These are phyloP conservation scores for Pseudonectria buxi DNA, from an alignment of 2,329 filamentous ascomycete genomes.

Conservation along the genomic window DNA sequence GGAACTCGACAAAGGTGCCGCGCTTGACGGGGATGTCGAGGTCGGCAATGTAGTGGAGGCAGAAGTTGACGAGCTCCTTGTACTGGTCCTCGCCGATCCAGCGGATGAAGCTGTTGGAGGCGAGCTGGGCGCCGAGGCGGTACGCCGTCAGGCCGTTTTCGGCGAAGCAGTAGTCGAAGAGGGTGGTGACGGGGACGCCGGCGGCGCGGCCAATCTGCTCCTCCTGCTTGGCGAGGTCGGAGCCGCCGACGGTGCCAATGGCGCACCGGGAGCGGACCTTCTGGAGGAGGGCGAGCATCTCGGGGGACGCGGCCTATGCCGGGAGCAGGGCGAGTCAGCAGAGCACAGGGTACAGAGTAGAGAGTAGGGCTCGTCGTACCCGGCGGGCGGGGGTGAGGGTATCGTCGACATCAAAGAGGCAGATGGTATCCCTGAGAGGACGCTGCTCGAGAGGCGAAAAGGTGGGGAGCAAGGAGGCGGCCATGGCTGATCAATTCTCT, in stretches of 20 bases:
- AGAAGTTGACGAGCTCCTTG: conserved; percentile 69
- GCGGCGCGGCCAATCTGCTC: conserved; percentile 74
- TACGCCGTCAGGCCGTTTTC: conserved; percentile 94
- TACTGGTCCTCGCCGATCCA: conserved; percentile 82
- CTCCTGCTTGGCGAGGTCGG: conserved; percentile 87
- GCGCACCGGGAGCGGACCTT: conserved; percentile 79
- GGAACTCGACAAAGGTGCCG: conserved; percentile 81
- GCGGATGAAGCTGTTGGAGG: conserved; percentile 79
- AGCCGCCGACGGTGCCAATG: conserved; percentile 89
- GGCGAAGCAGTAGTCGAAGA: conserved; percentile 97
- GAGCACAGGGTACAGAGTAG: not conserved
- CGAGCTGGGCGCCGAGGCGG: conserved; percentile 70
- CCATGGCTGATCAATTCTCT: too few relatives aligned
- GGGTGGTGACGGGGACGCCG: conserved; percentile 61
- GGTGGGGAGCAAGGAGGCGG: conserved; percentile 27
- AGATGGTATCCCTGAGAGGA: conserved; percentile 86
- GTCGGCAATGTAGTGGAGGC: conserved; percentile 77
- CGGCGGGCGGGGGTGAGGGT: conserved; percentile 79
- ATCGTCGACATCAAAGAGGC: conserved; percentile 92
- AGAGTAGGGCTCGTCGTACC: conserved; percentile 41
- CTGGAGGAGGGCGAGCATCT: conserved; percentile 77
- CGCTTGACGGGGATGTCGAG: conserved; percentile 77
- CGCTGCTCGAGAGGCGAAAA: conserved; percentile 76
- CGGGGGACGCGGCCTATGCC: conserved; percentile 58
- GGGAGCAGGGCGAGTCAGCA: conserved; percentile 1